phyloP scores from a whole-genome alignment of 495 filamentous ascomycete genomes.

The Collariella sp. region DNA sequence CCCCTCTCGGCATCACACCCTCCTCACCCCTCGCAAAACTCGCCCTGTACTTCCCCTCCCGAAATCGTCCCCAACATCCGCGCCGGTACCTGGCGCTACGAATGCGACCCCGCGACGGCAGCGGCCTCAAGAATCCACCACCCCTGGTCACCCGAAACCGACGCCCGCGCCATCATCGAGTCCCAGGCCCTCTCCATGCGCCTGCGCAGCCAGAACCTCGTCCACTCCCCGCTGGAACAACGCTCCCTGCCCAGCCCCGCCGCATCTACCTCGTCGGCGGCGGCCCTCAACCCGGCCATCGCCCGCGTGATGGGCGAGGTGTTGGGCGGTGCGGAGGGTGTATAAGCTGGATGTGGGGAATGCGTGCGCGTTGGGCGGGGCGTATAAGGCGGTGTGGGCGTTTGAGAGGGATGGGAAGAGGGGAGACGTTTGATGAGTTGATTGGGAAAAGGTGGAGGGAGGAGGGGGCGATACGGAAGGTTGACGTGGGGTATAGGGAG shows the following conservation, averaged over 20 bases:
- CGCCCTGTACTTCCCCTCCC: slow-evolving; percentile 82
- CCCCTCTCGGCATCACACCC: slow-evolving; percentile 56
- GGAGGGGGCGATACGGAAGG: slow-evolving; percentile 68
- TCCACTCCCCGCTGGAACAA: slow-evolving; percentile 42
- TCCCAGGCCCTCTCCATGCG: slow-evolving; percentile 86
- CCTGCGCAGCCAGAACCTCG: slow-evolving; percentile 67
- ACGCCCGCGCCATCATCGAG: slow-evolving; percentile 86
- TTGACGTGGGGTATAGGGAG: slow-evolving; percentile 71
- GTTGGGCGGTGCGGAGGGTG: slow-evolving; percentile 73
- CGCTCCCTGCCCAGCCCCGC: slow-evolving; percentile 71
- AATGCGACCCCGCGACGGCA: slow-evolving; percentile 46
- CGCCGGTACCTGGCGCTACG: slow-evolving; percentile 77
- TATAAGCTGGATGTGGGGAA: slow-evolving; percentile 90
- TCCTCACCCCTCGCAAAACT: slow-evolving; percentile 59
- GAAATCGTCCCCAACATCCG: slow-evolving; percentile 90
- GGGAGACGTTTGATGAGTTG: slow-evolving; percentile 79
- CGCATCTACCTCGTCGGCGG: slow-evolving; percentile 92
- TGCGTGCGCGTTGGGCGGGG: slow-evolving; percentile 87
- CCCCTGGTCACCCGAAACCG: slow-evolving; percentile 43
- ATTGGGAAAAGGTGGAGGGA: slow-evolving; percentile 79
- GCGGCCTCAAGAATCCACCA: slow-evolving; percentile 36
- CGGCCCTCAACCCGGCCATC: slow-evolving; percentile 82
- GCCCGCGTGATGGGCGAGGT: slow-evolving; percentile 73
- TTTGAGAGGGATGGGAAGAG: slow-evolving; percentile 54
- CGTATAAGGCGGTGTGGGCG: slow-evolving; percentile 96